Base-by-base conservation (phyloP, 1,284 basidiomycete genomes). In the Ustilago bromivora region DNA sequence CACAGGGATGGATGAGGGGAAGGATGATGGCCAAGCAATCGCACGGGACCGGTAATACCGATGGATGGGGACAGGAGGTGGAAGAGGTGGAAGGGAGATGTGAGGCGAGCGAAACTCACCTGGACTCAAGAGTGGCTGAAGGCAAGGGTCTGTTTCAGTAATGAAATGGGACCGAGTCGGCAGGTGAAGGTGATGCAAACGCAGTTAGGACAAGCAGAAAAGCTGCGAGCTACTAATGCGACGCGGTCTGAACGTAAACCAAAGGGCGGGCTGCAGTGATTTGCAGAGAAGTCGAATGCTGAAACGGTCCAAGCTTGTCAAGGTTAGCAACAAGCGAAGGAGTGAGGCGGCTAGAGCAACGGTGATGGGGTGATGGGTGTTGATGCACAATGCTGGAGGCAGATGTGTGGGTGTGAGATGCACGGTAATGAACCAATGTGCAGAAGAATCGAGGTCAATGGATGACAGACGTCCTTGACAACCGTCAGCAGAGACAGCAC, bases 101-200 rank as follows among this genome's bases (percentile, higher is more conserved):
- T 40, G 41, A 19, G 34, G 46, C 17, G 31, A 59, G 34, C 47
- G 8, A 40, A 23, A 60, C 58, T 53, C 23, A 60, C 49, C 49
- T 60, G 7, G 5, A 12, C 19, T 3, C 15, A 15, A 47, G 43
- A 32, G 8, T 40, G 56, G 57, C 31, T 19, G 35, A 40, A 40
- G 53, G 17, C 46, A 41, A n/a, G 47, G 36, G 46, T 34, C 55
- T 47, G 46, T 46, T 17, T 38, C 32, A 53, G 19, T 15, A 41
- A 70, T 64, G 67, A 70, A 64, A 54, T 61, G 61, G 61, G 61
- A 34, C 46, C 53, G 41, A 53, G 62, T 47, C 36, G 46, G 43
- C 56, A 51, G 51, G 36, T n/a, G 28, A n/a, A 17, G 46, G 12
- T 31, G 17, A 31, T 10, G 28, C 41, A 43, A 28, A 31, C 49